phyloP scores from a whole-genome alignment of 1,139 yeast genomes.

The Debaryomycetaceae sp. region DNA sequence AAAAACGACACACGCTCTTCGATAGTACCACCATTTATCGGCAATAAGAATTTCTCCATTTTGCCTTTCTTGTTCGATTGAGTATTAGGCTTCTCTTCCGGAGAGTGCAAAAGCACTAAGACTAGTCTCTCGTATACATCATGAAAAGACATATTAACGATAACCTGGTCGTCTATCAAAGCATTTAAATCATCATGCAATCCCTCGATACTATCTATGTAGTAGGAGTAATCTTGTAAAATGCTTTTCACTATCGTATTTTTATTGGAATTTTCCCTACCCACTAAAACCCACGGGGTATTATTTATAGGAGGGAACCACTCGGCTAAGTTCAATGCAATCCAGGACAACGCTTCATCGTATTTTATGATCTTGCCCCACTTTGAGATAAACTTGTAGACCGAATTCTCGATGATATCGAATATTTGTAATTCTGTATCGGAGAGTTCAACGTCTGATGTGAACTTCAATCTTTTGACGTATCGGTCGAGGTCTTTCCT shows the following conservation, averaged over 20 bases:
- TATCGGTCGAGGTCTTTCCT: constrained; percentile 53
- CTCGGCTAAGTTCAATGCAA: constrained; percentile 83
- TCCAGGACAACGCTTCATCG: constrained; percentile 82
- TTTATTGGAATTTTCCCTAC: constrained; percentile 30
- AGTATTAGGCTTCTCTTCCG: constrained; percentile 34
- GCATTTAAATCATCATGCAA: constrained; percentile 23
- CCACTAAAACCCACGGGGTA: constrained; percentile 43
- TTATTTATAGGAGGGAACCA: constrained; percentile 71
- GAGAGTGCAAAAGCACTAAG: constrained; percentile 71
- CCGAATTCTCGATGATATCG: constrained; percentile 56
- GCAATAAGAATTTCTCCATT: constrained; percentile 39
- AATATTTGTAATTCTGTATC: constrained; percentile 42
- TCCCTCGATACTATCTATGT: constrained; percentile 32
- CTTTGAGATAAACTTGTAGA: constrained; percentile 61
- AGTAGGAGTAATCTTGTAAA: constrained; percentile 47
- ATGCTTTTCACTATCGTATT: constrained; percentile 36
- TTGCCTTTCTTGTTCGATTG: constrained; percentile 9
- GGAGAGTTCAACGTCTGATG: constrained; percentile 15
- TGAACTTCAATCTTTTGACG: constrained; percentile 37
- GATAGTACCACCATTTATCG: constrained; percentile 61
- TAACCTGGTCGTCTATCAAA: constrained; percentile 24
- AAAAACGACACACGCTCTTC: constrained; percentile 73
- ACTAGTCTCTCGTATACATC: constrained; percentile 76
- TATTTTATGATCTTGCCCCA: constrained; percentile 81
- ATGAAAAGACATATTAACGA: constrained; percentile 47